Conservation (phyloP, 306 rosid genomes). For the Echinosophora koreensis region DNA sequence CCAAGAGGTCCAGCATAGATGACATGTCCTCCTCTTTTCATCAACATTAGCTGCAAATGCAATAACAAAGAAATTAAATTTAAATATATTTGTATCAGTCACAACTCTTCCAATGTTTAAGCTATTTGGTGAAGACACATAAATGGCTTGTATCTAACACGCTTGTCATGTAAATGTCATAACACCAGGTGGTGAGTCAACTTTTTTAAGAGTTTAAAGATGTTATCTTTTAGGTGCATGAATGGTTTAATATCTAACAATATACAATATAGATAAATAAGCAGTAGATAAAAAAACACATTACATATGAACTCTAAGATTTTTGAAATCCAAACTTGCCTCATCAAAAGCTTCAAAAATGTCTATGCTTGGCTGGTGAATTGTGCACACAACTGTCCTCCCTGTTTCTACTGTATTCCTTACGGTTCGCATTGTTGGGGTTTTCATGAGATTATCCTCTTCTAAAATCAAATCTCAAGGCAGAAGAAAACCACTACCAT, state of each 20-base stretch:
- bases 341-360: constrained; percentile 59
- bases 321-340: constrained; percentile 16
- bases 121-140: neutral
- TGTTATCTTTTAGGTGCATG: too few species aligned
- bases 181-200: too few species aligned
- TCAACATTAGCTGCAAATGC: constrained; percentile 48
- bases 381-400: constrained; percentile 55
- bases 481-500: too few species aligned
- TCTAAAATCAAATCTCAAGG: too few species aligned
- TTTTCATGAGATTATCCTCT: too few species aligned
- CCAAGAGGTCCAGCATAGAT: constrained; percentile 68
- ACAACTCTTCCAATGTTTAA: too few species aligned
- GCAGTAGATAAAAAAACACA: neutral
- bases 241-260: too few species aligned
- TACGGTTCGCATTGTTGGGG: constrained; percentile 51
- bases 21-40: constrained; percentile 68
- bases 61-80: constrained; percentile 13
- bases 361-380: constrained; percentile 59
- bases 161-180: too few species aligned
- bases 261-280: neutral
- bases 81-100: neutral
- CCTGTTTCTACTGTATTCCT: constrained; percentile 52
- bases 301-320: neutral
- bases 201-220: too few species aligned
- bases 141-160: too few species aligned